Percentiles rank a stretch among this genome's conserved stretches.
phyloP scores from a whole-genome alignment of 129 eudicot species.

The Tanacetum coccineum region DNA sequence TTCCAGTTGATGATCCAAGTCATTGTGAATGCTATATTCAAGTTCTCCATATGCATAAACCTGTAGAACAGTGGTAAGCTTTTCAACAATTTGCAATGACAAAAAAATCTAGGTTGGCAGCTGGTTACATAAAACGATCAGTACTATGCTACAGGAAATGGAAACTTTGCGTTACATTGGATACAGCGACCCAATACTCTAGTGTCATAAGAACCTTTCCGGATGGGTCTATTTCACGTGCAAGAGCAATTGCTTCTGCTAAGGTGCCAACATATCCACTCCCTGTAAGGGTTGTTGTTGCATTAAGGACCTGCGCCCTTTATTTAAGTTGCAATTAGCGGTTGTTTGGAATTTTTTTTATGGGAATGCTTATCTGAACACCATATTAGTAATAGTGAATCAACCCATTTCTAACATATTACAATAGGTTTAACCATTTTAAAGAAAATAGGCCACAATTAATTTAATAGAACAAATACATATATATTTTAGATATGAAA shows the following conservation, averaged over 20 bases:
- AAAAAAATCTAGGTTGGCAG: background rate
- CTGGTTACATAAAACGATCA: background rate
- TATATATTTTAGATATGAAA: no score
- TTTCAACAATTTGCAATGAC: constrained; percentile 19
- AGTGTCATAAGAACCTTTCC: constrained; percentile 62
- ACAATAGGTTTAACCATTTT: no score
- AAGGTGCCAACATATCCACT: constrained; percentile 54
- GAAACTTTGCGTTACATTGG: constrained; percentile 34
- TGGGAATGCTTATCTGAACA: no score
- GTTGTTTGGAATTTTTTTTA: no score
- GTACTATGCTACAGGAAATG: background rate
- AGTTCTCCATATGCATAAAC: no score
- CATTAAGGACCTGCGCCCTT: constrained; percentile 66
- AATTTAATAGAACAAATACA: no score
- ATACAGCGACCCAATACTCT: constrained; percentile 46
- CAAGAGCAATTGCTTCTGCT: constrained; percentile 66
- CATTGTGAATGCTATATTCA: no score
- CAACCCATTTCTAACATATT: no score
- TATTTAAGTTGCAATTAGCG: background rate
- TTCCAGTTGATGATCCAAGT: no score
- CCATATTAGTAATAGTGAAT: no score
- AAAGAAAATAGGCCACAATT: no score
- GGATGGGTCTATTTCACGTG: constrained; percentile 60
- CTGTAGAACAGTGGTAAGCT: constrained; percentile 8
- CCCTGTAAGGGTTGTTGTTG: constrained; percentile 75